Base-by-base conservation (phyloP, 495 filamentous ascomycete species). In the Tuber aestivum region DNA sequence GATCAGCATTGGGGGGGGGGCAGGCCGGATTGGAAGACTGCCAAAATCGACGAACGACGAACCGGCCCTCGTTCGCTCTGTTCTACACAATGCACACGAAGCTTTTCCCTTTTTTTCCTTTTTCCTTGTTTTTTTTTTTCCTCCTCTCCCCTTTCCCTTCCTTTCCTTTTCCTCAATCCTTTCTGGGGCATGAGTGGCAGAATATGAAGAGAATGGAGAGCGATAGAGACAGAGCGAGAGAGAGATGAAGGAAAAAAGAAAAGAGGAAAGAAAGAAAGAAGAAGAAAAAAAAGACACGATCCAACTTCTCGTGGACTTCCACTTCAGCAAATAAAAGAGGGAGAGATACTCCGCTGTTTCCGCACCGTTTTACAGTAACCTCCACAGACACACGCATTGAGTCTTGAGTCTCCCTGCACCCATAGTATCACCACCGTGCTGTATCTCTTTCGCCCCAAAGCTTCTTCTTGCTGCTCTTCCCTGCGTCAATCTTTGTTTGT, bases 11-110 rank as follows among this genome's bases (percentile, higher is more conserved):
- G 12, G 56, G 50, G n/a, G 56, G 56, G 4, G 56, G 32, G 27
- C 70, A 79, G 78, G 77, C 78, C 78, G 77, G 78, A 79, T 79
- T 79, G 72, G 75, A 79, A 79, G 77, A 70, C 74, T 70, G 69
- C 45, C 50, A 75, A 73, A 79, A 70, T 75, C 73, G 50, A 79
- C 70, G 72, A 79, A 77, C 77, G 77, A 76, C 77, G 44, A 79
- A 72, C 76, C 74, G 56, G 56, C 76, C 72, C 77, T 79, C 70
- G 77, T 73, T 70, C 27, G 10, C n/a, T 35, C 27, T 65, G 56
- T 18, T 65, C 56, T 3, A 65, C 56, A 65, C 14, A 16, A 65
- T 72, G 74, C 77, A 73, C 75, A 79, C 77, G 77, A 79, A 73
- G 73, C 76, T 79, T 75, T 78, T 71, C 45, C 56, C 74, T 78